phyloP scores from a whole-genome alignment of 2,329 filamentous ascomycete species.

The Mycocentrospora acerina region DNA sequence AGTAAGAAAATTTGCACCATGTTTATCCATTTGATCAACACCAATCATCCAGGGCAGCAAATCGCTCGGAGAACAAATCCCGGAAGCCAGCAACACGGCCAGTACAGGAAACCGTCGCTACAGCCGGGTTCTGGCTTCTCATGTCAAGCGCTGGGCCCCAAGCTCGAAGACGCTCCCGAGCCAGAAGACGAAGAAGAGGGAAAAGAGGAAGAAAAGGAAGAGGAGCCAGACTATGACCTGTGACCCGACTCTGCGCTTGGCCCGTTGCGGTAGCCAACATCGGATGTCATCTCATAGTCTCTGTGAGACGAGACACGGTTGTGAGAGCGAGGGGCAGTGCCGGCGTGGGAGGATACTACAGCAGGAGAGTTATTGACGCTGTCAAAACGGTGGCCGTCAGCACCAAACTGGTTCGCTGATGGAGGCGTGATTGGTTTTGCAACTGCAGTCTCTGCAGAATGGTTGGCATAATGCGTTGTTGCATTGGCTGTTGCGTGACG shows the following conservation, averaged over 20 bases:
- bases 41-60: conserved; percentile 32
- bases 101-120: conserved; percentile 30
- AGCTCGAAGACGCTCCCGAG: conserved; percentile 11
- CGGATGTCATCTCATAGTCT: conserved; percentile 20
- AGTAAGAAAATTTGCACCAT: too few relatives aligned
- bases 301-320: conserved; percentile 14
- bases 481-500: conserved; percentile 1
- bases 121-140: conserved; percentile 28
- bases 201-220: conserved; percentile 13
- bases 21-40: not conserved
- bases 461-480: conserved; percentile 8
- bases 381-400: conserved; percentile 31
- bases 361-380: not conserved
- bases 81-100: conserved; percentile 36
- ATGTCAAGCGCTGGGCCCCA: conserved; percentile 22
- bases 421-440: conserved; percentile 14
- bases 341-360: conserved; percentile 19
- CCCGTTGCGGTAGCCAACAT: conserved; percentile 27
- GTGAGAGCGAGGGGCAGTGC: conserved; percentile 24
- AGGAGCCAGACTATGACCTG: conserved; percentile 28
- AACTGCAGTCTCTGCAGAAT: not conserved
- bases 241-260: conserved; percentile 30
- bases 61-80: conserved; percentile 36
- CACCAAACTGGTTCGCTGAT: conserved; percentile 20
- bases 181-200: conserved; percentile 3